Conservation (phyloP, 1,139 yeast species). For the Candida sp. region DNA sequence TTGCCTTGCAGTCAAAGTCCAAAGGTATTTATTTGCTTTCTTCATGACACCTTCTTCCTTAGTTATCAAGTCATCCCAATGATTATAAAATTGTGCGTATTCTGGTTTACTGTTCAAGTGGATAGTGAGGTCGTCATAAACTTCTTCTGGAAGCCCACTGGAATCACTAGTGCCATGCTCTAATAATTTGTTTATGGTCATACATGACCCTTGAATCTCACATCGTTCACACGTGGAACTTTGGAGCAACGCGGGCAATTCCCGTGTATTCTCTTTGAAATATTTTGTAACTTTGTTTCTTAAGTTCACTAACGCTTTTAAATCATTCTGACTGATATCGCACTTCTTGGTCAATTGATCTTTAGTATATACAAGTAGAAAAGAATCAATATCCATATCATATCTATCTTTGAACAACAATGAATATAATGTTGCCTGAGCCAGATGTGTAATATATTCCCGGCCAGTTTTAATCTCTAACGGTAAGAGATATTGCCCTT, state of each 20-base stretch:
- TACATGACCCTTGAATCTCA: slow-evolving; percentile 58
- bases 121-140: slow-evolving; percentile 44
- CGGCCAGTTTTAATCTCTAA: slow-evolving; percentile 89
- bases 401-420: slow-evolving; percentile 78
- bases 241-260: slow-evolving; percentile 58
- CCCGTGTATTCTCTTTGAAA: slow-evolving; percentile 47
- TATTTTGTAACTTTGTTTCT: slow-evolving; percentile 68
- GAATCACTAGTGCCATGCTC: slow-evolving; percentile 54
- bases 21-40: slow-evolving; percentile 58
- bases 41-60: slow-evolving; percentile 67
- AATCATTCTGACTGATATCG: slow-evolving; percentile 52
- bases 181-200: slow-evolving; percentile 58
- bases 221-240: slow-evolving; percentile 69
- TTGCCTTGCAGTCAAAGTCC: slow-evolving; percentile 59
- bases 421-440: slow-evolving; percentile 86
- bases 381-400: slow-evolving; percentile 60
- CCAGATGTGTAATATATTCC: slow-evolving; percentile 67
- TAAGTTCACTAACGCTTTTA: slow-evolving; percentile 61
- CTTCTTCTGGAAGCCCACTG: slow-evolving; percentile 44
- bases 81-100: slow-evolving; percentile 54
- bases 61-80: slow-evolving; percentile 74
- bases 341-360: slow-evolving; percentile 52
- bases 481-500: slow-evolving; percentile 58
- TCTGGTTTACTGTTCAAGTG: slow-evolving; percentile 40
- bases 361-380: slow-evolving; percentile 73